Evolutionary conservation across 2,329 filamentous ascomycete genomes (phyloP), one percentile per base, ranked within the genome.

Genomic region (Colletotrichum agaves): DNA sequence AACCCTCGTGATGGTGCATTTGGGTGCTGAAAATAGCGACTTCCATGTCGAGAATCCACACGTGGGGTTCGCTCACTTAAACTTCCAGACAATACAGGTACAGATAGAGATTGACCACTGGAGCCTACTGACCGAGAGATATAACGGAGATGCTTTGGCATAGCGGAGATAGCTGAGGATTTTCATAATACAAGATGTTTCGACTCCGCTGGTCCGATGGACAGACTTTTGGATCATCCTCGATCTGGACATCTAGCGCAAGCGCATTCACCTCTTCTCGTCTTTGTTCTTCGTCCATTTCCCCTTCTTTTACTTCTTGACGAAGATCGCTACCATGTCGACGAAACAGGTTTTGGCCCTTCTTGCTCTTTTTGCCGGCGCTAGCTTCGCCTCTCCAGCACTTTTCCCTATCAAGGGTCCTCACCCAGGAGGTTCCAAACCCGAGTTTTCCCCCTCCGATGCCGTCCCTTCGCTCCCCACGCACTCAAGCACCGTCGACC

Each of bases 281-380:
- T 52, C 17, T 27, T 5, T 1, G 49, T 60, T 44, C n/a, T 13
- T 7, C 35, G 10, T 23, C 35, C 15, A 2, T 27, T 59, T 2
- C 11, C n/a, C 17, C 10, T 15, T n/a, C 33, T 5, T 35, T 41
- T 31, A 23, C 43, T 57, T 37, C 37, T 47, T 37, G 53, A 59
- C 21, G 39, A 59, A 53, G 39, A 46, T 53, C 31, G 8, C 12
- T 37, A 67, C 6, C 27, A 67, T 67, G 64, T 52, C 60, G 60
- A 63, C 64, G n/a, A 67, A 63, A 35, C 52, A 58, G 52, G 60
- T 53, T 47, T 43, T 67, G 44, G 63, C 19, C 33, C 35, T 67
- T 46, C 61, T 67, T 33, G 50, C 64, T 17, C 60, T 67, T 46
- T 60, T 67, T 17, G 50, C 58, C 60, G 52, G 60, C 64, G 27